Percentiles rank a stretch among this genome's conserved stretches.
Conservation (phyloP, 2,329 filamentous ascomycete species). For the Pestalotiopsis sp. region DNA sequence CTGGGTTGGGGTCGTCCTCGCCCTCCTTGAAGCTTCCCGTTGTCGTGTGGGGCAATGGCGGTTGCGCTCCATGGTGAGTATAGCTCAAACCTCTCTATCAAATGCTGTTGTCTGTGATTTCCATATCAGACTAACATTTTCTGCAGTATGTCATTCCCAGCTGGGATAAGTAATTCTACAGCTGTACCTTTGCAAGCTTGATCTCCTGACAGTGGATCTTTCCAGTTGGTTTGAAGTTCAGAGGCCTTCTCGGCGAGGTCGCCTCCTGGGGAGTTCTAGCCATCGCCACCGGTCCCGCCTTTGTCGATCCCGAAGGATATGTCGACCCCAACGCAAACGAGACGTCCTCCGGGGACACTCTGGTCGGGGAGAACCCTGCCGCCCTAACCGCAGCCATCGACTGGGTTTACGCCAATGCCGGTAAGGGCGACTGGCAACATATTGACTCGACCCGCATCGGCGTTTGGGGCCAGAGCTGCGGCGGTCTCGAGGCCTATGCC, state of each 20-base stretch:
- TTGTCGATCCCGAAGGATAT: constrained; percentile 16
- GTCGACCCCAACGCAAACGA: constrained; percentile 24
- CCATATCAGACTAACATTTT: background rate
- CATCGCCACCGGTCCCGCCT: constrained; percentile 26
- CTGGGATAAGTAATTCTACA: background rate
- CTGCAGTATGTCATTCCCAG: background rate
- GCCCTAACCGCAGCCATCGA: constrained; percentile 22
- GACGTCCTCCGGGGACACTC: background rate
- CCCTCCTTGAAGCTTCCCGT: constrained; percentile 24
- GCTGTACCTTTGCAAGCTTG: too few species aligned
- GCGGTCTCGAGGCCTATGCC: constrained; percentile 32
- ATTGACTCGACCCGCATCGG: constrained; percentile 28
- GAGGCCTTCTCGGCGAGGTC: constrained; percentile 18
- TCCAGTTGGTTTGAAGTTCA: constrained; percentile 14
- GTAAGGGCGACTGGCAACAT: constrained; percentile 20
- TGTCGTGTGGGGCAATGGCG: constrained; percentile 34
- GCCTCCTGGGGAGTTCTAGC: constrained; percentile 29
- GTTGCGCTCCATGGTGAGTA: constrained; percentile 25
- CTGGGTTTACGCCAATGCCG: constrained; percentile 23
- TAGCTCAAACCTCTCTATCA: background rate
- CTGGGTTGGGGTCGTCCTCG: background rate
- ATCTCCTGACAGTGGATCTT: constrained; percentile 15
- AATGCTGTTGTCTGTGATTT: background rate
- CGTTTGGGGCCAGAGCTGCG: constrained; percentile 32
- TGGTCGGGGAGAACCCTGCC: background rate